phyloP scores from a whole-genome alignment of 345 rosid genomes.

The Viola odorata region DNA sequence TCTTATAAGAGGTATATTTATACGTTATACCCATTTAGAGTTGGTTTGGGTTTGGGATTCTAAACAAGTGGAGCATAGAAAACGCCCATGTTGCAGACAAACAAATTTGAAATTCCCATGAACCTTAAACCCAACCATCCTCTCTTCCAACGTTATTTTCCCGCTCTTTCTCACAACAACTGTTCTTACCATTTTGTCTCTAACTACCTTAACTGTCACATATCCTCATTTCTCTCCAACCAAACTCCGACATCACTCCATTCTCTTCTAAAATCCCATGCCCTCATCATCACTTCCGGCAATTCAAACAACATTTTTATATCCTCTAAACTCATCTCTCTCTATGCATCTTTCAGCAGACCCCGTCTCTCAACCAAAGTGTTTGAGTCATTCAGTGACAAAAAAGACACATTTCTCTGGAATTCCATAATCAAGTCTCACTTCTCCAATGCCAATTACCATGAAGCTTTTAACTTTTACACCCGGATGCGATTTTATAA shows the following conservation, averaged over 20 bases:
- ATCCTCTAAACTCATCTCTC: conserved; percentile 56
- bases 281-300: conserved; percentile 45
- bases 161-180: conserved; percentile 3
- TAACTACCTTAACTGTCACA: conserved; percentile 33
- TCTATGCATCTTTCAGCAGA: conserved; percentile 35
- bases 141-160: conserved; percentile 9
- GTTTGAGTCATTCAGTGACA: conserved; percentile 27
- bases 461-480: conserved; percentile 35
- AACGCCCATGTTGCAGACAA: too few species aligned
- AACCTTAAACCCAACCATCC: conserved; percentile 2
- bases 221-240: conserved; percentile 28
- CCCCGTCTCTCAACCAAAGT: conserved; percentile 32
- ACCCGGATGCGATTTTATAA: conserved; percentile 36
- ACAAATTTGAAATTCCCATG: background rate
- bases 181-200: conserved; percentile 20
- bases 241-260: conserved; percentile 15
- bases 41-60: too few species aligned
- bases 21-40: too few species aligned
- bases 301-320: conserved; percentile 44
- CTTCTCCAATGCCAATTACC: conserved; percentile 47
- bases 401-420: conserved; percentile 59
- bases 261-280: conserved; percentile 40
- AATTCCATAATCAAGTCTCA: conserved; percentile 62
- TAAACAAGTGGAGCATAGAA: too few species aligned
- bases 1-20: too few species aligned